These are phyloP conservation scores for Cryomyces antarcticus DNA, from an alignment of 495 filamentous ascomycete genomes.

Conservation along the genomic window DNA sequence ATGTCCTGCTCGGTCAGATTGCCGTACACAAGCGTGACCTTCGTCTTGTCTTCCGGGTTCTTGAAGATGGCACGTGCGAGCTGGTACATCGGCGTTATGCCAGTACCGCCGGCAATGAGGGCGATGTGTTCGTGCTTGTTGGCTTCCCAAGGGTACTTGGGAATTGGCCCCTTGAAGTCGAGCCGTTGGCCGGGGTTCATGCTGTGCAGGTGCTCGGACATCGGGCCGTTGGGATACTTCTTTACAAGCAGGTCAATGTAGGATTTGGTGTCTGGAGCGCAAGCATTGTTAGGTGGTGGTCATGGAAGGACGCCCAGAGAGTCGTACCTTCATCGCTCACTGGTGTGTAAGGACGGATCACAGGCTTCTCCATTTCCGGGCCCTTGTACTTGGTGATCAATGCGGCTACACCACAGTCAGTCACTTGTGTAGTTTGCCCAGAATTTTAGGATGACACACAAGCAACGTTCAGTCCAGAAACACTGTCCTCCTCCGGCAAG, in stretches of 20 bases:
- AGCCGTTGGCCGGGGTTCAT: constrained; percentile 63
- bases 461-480: constrained; percentile 60
- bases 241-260: constrained; percentile 83
- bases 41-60: constrained; percentile 89
- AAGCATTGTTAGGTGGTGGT: not conserved
- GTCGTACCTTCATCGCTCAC: constrained; percentile 54
- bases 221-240: constrained; percentile 70
- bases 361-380: constrained; percentile 54
- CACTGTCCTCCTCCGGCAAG: constrained; percentile 62
- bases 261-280: constrained; percentile 38
- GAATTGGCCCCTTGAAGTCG: constrained; percentile 82
- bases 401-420: constrained; percentile 29
- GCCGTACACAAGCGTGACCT: constrained; percentile 84
- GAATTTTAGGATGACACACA: constrained; percentile 25
- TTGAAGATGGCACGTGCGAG: constrained; percentile 70
- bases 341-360: constrained; percentile 83
- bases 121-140: constrained; percentile 93
- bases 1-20: constrained; percentile 77
- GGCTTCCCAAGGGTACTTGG: constrained; percentile 75
- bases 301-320: not conserved
- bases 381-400: constrained; percentile 76
- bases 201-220: constrained; percentile 73
- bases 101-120: constrained; percentile 87
- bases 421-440: not conserved
- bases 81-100: constrained; percentile 90